Conservation (phyloP, 2,329 filamentous ascomycete genomes). For the Colletotrichum sp. region DNA sequence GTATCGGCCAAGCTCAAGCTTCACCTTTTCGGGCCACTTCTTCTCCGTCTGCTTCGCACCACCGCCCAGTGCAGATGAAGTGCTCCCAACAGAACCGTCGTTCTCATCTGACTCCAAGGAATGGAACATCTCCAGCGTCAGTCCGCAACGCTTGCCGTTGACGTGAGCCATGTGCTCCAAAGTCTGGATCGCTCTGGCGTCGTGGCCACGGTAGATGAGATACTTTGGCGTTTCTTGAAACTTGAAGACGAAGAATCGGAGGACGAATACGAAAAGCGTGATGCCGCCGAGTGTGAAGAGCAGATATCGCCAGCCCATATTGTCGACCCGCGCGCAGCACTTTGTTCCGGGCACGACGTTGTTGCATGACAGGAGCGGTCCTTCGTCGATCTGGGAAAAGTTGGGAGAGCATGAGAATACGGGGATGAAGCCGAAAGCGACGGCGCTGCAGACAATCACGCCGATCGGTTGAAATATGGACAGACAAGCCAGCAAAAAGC, state of each 20-base stretch:
- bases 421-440: conserved; percentile 60
- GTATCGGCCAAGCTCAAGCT: conserved; percentile 25
- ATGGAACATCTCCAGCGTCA: not conserved
- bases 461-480: conserved; percentile 62
- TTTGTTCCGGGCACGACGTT: conserved; percentile 26
- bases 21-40: conserved; percentile 4
- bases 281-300: conserved; percentile 59
- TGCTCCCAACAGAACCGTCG: conserved; percentile 18
- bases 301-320: conserved; percentile 67
- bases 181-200: conserved; percentile 56
- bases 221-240: conserved; percentile 65
- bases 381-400: conserved; percentile 43
- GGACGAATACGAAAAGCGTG: conserved; percentile 57
- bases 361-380: conserved; percentile 49
- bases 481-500: conserved; percentile 56
- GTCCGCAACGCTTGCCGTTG: conserved; percentile 39
- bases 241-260: conserved; percentile 61
- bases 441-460: conserved; percentile 53
- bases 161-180: conserved; percentile 60
- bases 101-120: conserved; percentile 23
- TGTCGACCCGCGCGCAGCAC: conserved; percentile 42
- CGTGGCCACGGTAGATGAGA: conserved; percentile 58
- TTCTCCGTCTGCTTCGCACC: conserved; percentile 20
- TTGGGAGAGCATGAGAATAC: conserved; percentile 55
- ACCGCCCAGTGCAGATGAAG: conserved; percentile 9